Evolutionary conservation across 768 basidiomycete species (phyloP), one percentile per base, ranked within the genome.

Genomic region (Termitomyces sp.): DNA sequence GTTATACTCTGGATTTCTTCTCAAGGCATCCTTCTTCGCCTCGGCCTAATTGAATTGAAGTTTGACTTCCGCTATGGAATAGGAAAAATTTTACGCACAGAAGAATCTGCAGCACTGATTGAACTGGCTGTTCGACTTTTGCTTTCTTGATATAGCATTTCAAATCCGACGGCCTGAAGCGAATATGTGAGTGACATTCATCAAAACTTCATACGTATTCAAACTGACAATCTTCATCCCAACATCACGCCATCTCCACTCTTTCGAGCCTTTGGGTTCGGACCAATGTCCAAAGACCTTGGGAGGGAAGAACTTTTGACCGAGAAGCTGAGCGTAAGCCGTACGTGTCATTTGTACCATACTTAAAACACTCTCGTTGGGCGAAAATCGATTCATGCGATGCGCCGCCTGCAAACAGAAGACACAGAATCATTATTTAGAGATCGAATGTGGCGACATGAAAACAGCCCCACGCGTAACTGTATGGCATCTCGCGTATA

Each of bases 401-500:
- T 95, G 88, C 11, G 89, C 92, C 40, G 86, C 81, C 94, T 96
- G 61, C 21, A 40, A 15, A 38, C 9, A 38, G 42, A 38, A 46
- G n/a, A 38, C 17, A 35, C 15, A 14, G 40, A 48, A 19, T 47
- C 6, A n/a, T 45, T 26, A 50, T 37, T 50, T 11, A 21, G 47
- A n/a, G 48, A 26, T n/a, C 12, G 23, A 38, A 35, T 2, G n/a
- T 41, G 33, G 5, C 40, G n/a, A 46, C 21, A 17, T 47, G 30
- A 31, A 33, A 30, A 42, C 30, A 50, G 12, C 69, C 86, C 70
- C 70, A 96, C 92, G 40, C 94, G 85, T 53, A 98, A 75, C 68
- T 95, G 94, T 14, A 87, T 76, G 1, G 91, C 89, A 74, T 98
- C 97, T 53, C 97, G 81, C 3, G 94, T 97, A 69, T 99, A 99